phyloP scores from a whole-genome alignment of 805 yeast species.

The Candida montana region DNA sequence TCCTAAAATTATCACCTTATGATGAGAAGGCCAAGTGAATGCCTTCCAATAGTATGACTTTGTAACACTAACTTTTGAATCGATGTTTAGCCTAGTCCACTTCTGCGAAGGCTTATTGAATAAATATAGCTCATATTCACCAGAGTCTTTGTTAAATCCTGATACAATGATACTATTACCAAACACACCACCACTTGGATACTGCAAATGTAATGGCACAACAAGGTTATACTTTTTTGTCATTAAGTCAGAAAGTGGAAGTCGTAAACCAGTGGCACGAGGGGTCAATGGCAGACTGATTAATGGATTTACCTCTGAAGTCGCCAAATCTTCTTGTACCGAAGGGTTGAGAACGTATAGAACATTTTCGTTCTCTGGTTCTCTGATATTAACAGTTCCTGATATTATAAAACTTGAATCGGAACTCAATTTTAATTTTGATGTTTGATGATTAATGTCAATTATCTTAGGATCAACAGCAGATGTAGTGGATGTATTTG shows the following conservation, averaged over 20 bases:
- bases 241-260: slow-evolving; percentile 21
- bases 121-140: slow-evolving; percentile 40
- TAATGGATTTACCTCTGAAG: slow-evolving; percentile 23
- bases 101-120: slow-evolving; percentile 50
- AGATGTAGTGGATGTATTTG: slow-evolving; percentile 6
- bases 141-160: slow-evolving; percentile 49
- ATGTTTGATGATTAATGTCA: neutral
- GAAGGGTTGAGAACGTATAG: slow-evolving; percentile 18
- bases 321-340: slow-evolving; percentile 2
- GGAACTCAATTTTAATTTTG: slow-evolving; percentile 14
- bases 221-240: slow-evolving; percentile 19
- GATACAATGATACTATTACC: slow-evolving; percentile 60
- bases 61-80: slow-evolving; percentile 35
- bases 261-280: slow-evolving; percentile 27
- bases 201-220: slow-evolving; percentile 43
- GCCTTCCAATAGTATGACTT: slow-evolving; percentile 63
- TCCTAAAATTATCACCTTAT: slow-evolving; percentile 61
- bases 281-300: slow-evolving; percentile 30
- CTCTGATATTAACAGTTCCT: slow-evolving; percentile 10
- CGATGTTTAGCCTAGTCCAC: slow-evolving; percentile 60
- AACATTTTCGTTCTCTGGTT: slow-evolving; percentile 13
- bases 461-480: slow-evolving; percentile 12
- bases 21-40: slow-evolving; percentile 75
- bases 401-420: slow-evolving; percentile 17
- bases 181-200: slow-evolving; percentile 58